Percentiles rank a stretch among this genome's conserved stretches.
Evolutionary conservation across 2,329 filamentous ascomycete genomes (phyloP).

Genomic region (Fusarium austroafricanum): DNA sequence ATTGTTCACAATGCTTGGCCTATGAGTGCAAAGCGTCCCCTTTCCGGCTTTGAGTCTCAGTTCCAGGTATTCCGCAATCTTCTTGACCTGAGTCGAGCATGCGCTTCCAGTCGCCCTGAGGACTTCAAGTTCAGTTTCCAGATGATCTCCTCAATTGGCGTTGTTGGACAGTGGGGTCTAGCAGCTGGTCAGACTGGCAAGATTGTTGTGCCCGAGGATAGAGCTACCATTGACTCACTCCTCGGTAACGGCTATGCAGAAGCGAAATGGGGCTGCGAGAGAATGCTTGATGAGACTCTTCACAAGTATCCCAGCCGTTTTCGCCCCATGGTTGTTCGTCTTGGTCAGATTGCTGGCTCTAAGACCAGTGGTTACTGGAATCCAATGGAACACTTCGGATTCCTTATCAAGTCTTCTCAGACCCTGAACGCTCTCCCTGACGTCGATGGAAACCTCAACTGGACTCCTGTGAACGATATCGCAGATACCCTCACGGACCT

Average conservation of each 20-base stretch:
- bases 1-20: conserved; percentile 41
- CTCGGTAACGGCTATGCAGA: conserved; percentile 36
- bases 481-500: conserved; percentile 17
- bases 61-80: conserved; percentile 39
- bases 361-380: conserved; percentile 43
- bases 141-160: conserved; percentile 25
- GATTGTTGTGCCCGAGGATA: conserved; percentile 27
- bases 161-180: conserved; percentile 25
- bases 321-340: conserved; percentile 37
- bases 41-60: conserved; percentile 32
- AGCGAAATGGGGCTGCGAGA: conserved; percentile 40
- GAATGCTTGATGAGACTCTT: conserved; percentile 39
- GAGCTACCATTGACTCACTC: conserved; percentile 21
- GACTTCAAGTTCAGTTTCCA: conserved; percentile 36
- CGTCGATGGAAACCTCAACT: conserved; percentile 24
- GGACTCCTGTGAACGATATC: conserved; percentile 33
- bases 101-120: not conserved
- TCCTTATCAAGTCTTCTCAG: conserved; percentile 39
- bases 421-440: conserved; percentile 33
- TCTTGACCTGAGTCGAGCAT: conserved; percentile 3
- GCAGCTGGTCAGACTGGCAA: conserved; percentile 20
- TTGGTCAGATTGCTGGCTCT: conserved; percentile 39
- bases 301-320: conserved; percentile 33
- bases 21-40: conserved; percentile 39
- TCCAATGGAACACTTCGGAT: conserved; percentile 41